Conservation (phyloP, 2,329 filamentous ascomycete genomes). For the Tetracladium maxilliforme region DNA sequence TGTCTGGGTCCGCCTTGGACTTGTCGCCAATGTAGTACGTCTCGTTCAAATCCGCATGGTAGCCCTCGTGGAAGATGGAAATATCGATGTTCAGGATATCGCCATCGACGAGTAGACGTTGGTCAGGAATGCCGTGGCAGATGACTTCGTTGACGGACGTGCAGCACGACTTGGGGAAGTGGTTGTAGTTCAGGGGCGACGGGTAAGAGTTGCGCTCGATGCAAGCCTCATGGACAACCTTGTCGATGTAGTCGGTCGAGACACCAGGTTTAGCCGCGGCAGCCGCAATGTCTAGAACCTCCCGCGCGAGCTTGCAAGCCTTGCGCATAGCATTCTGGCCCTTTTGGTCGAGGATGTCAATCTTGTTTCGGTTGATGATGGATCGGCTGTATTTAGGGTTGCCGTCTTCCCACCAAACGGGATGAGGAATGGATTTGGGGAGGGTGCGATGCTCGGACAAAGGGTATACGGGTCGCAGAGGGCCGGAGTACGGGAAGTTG, state of each 20-base stretch:
- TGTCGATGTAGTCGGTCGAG: constrained; percentile 89
- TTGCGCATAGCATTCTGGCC: constrained; percentile 84
- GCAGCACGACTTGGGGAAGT: constrained; percentile 96
- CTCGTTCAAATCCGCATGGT: constrained; percentile 94
- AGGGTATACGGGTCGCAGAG: constrained; percentile 75
- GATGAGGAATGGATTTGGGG: constrained; percentile 66
- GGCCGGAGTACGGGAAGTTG: constrained; percentile 67
- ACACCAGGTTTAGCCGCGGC: constrained; percentile 76
- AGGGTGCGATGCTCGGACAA: constrained; percentile 59
- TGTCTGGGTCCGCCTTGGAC: constrained; percentile 68
- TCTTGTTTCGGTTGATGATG: constrained; percentile 60
- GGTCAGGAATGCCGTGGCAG: constrained; percentile 94
- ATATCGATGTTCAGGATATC: constrained; percentile 98
- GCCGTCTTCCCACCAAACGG: constrained; percentile 80
- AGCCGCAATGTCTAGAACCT: constrained; percentile 86
- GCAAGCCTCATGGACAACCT: constrained; percentile 88
- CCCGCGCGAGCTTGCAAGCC: constrained; percentile 72
- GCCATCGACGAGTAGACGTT: constrained; percentile 73
- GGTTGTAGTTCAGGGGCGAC: constrained; percentile 85
- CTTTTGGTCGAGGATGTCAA: constrained; percentile 66
- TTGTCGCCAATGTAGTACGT: constrained; percentile 96
- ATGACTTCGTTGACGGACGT: constrained; percentile 96
- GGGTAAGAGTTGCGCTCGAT: constrained; percentile 89
- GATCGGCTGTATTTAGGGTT: constrained; percentile 47
- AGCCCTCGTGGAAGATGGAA: constrained; percentile 84